Evolutionary conservation across 2,329 filamentous ascomycete species (phyloP), one percentile per base, ranked within the genome.

Genomic region (Phaeosphaeriaceae sp.): DNA sequence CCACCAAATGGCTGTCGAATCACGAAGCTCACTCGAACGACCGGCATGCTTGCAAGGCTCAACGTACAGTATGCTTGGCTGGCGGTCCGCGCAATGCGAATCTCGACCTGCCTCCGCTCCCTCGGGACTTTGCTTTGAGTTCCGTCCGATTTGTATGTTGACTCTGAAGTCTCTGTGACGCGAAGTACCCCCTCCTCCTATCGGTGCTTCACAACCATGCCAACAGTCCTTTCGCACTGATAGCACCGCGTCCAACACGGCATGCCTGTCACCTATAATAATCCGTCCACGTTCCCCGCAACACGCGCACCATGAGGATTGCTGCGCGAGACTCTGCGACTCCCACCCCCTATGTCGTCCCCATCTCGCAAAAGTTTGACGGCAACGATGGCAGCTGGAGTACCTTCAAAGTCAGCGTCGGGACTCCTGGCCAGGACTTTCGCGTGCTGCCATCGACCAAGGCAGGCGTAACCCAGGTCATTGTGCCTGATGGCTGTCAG

Each of bases 331-430:
- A 58, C 28, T 55, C 61, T 11, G 47, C 59, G 46, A 53, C 64
- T 19, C 62, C 68, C 21, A 46, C 56, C 55, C 74, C 74, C 10
- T 77, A 76, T 59, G 68, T 68, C 30, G 71, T 77, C 13, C 74
- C 71, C 30, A 66, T 72, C 6, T 73, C 74, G 23, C 60, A 72
- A 50, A 56, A 71, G 26, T 78, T 78, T 60, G 77, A 80, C 40
- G 79, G 79, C 50, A 74, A 78, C 54, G 78, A 81, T 67, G 79
- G 79, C 1, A 65, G 58, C 47, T 81, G 79, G 79, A 79, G 76
- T 48, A 78, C 77, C 2, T 81, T 81, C 63, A 67, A 71, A n/a
- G 68, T 80, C 40, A 73, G 68, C 48, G 75, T 80, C 1, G 79
- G 79, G 3, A 76, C 70, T 32, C 78, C 78, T 24, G 72, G 71